These are phyloP conservation scores for Microcos paniculata DNA, from an alignment of 345 rosid genomes.

Conservation along the genomic window DNA sequence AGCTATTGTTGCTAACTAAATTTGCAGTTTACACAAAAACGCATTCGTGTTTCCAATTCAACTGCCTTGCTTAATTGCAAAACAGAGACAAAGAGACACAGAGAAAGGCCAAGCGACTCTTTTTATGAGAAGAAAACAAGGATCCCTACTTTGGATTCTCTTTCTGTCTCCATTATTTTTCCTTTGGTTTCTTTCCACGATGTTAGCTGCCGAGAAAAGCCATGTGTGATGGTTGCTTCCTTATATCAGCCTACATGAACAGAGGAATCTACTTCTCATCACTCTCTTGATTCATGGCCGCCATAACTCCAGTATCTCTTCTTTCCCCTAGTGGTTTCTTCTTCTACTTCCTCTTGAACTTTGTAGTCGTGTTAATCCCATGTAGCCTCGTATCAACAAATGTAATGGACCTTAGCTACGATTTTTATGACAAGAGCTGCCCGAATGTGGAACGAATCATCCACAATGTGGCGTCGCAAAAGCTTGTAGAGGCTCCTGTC, in stretches of 20 bases:
- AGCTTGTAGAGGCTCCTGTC: background rate
- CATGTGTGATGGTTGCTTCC: background rate
- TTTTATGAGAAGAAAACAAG: background rate
- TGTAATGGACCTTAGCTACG: background rate
- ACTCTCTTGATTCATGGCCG: background rate
- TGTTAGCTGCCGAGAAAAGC: background rate
- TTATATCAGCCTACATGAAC: background rate
- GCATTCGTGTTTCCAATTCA: background rate
- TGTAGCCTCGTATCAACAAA: background rate
- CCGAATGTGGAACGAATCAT: background rate
- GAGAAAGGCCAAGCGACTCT: background rate
- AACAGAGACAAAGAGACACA: background rate
- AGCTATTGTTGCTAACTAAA: no score
- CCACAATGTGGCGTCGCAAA: conserved; percentile 7
- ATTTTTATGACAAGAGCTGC: conserved; percentile 5
- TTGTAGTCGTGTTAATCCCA: background rate
- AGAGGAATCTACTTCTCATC: background rate
- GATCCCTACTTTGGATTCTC: background rate
- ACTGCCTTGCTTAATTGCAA: background rate
- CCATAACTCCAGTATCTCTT: background rate
- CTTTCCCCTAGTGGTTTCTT: background rate
- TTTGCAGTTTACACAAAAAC: background rate
- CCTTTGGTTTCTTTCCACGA: background rate
- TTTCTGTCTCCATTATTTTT: background rate
- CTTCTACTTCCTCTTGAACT: background rate